Conservation (phyloP, 179 eudicot species). For the Drosera spatulata region DNA sequence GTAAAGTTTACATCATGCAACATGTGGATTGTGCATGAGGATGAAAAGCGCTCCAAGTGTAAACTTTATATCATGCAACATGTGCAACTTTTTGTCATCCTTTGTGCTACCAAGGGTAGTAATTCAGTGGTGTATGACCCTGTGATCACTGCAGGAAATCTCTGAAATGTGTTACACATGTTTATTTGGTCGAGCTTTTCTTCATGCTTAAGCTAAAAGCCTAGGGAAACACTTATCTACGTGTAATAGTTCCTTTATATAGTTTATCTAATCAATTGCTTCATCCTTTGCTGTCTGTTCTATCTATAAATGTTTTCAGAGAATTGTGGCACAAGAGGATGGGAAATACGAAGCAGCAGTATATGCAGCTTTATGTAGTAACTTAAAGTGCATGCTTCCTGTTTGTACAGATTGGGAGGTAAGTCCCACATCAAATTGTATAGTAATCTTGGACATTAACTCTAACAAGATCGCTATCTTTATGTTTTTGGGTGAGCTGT, state of each 20-base stretch:
- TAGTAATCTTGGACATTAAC: not conserved
- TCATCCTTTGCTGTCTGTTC: slow-evolving; percentile 1
- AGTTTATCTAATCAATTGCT: not conserved
- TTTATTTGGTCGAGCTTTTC: too few species aligned
- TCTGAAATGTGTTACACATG: too few species aligned
- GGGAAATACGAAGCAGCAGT: slow-evolving; percentile 90
- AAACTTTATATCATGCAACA: too few species aligned
- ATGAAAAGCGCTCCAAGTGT: too few species aligned
- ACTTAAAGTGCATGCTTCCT: slow-evolving; percentile 78
- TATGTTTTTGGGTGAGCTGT: too few species aligned
- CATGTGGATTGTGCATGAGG: not conserved
- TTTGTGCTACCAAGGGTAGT: too few species aligned
- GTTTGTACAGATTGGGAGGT: slow-evolving; percentile 98
- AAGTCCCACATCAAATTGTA: not conserved
- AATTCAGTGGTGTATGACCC: too few species aligned
- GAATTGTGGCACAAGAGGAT: slow-evolving; percentile 79
- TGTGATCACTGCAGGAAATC: too few species aligned
- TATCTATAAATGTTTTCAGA: slow-evolving; percentile 28
- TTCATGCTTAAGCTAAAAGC: too few species aligned
- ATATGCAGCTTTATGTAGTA: slow-evolving; percentile 84
- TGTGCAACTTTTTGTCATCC: too few species aligned
- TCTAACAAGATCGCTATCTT: not conserved
- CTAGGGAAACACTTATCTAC: not conserved
- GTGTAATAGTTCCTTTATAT: not conserved
- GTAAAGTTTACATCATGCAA: too few species aligned